Percentiles rank a stretch among this genome's conserved stretches.
These are phyloP conservation scores for Chalaropsis thielavioides DNA, from an alignment of 2,329 filamentous ascomycete genomes.

Conservation along the genomic window DNA sequence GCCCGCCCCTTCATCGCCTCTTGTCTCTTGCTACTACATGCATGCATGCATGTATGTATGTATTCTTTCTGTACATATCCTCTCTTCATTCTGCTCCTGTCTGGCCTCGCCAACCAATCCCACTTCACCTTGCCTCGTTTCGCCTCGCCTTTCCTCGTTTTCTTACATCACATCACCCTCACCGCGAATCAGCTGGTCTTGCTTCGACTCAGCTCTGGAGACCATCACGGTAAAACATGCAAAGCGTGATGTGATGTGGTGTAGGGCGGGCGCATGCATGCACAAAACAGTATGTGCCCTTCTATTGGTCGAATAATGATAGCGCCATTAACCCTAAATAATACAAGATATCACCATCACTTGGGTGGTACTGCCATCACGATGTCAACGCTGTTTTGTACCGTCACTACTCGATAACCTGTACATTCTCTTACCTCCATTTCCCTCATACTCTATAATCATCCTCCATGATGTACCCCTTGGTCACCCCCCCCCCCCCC, in stretches of 20 bases:
- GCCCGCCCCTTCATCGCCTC: background rate
- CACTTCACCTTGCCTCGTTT: background rate
- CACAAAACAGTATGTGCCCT: background rate
- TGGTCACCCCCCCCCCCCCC: background rate
- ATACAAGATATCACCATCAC: background rate
- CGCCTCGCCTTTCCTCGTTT: background rate
- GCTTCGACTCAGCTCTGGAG: constrained; percentile 1
- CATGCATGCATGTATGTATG: no score
- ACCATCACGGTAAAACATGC: background rate
- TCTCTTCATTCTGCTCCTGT: background rate
- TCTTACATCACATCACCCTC: background rate
- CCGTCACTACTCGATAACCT: background rate
- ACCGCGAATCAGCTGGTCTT: background rate
- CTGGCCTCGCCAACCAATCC: background rate
- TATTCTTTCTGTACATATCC: background rate
- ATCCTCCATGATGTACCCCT: background rate
- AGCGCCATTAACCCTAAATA: background rate
- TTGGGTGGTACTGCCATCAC: background rate
- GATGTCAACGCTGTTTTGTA: background rate
- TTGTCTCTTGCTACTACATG: no score
- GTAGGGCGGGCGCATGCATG: background rate
- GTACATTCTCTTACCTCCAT: no score
- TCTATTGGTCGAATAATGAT: background rate
- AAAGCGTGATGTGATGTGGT: background rate
- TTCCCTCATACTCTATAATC: no score